phyloP scores from a whole-genome alignment of 2,329 filamentous ascomycete genomes.

The Aschersonia sp. region DNA sequence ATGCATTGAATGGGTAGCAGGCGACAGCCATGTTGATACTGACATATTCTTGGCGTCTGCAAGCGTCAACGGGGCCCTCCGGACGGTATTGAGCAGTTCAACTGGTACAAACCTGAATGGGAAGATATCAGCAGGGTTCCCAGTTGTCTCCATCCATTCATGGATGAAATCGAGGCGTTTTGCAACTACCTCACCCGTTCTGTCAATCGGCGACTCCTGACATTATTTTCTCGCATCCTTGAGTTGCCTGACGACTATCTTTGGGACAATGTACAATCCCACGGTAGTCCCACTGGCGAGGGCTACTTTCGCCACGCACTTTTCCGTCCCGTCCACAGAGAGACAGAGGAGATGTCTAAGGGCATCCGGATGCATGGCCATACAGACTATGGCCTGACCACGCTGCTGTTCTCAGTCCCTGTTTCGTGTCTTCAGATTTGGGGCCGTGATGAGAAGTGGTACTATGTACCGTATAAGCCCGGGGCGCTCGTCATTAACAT shows the following conservation, averaged over 20 bases:
- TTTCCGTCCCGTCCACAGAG: constrained; percentile 7
- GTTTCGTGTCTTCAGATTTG: constrained; percentile 10
- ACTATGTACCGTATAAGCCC: constrained; percentile 9
- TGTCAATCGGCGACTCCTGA: constrained; percentile 9
- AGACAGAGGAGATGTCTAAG: constrained; percentile 7
- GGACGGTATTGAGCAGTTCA: constrained; percentile 39
- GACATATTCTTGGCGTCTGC: not conserved
- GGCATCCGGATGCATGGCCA: constrained; percentile 9
- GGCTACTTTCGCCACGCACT: constrained; percentile 9
- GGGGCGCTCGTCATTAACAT: constrained; percentile 10
- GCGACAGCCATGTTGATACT: no score
- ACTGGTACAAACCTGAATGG: constrained; percentile 34
- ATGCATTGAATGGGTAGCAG: not conserved
- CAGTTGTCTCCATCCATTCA: constrained; percentile 23
- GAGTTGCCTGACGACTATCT: constrained; percentile 9
- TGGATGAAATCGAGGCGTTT: constrained; percentile 9
- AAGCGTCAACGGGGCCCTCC: constrained; percentile 24
- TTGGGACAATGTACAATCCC: constrained; percentile 9
- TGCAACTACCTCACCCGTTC: constrained; percentile 8
- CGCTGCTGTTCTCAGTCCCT: constrained; percentile 7
- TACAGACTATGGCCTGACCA: constrained; percentile 8
- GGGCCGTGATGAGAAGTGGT: constrained; percentile 9
- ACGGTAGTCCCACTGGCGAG: constrained; percentile 9
- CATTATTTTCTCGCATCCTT: constrained; percentile 8
- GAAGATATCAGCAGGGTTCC: constrained; percentile 25